These are phyloP conservation scores for Hanseniaspora mollemarum DNA, from an alignment of 805 yeast genomes.

Conservation along the genomic window DNA sequence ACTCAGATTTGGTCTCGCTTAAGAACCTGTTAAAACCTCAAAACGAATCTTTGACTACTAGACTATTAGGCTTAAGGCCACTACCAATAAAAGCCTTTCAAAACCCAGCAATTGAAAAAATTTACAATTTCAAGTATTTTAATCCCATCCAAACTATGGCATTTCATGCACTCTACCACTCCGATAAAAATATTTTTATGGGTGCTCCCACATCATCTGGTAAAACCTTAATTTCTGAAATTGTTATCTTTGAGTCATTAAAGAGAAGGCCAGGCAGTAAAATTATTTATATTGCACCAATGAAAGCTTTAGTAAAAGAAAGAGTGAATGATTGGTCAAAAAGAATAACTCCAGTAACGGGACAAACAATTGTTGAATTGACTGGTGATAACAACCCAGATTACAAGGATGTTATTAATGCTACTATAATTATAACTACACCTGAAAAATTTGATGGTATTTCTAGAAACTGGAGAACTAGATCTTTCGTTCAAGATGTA, in stretches of 20 bases:
- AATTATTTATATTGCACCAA: conserved; percentile 84
- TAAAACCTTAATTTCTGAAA: conserved; percentile 90
- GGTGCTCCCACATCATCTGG: conserved; percentile 99
- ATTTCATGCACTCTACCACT: conserved; percentile 76
- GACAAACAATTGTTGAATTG: conserved; percentile 74
- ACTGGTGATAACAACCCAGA: conserved; percentile 94
- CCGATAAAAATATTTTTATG: conserved; percentile 68
- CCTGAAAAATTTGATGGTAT: conserved; percentile 98
- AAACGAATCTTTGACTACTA: conserved; percentile 76
- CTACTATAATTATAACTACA: conserved; percentile 84
- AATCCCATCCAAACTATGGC: conserved; percentile 99
- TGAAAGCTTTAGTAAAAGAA: conserved; percentile 91
- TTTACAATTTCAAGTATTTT: conserved; percentile 75
- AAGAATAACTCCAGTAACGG: conserved; percentile 79
- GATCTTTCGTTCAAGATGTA: conserved; percentile 74
- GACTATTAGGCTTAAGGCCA: conserved; percentile 69
- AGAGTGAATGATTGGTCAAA: conserved; percentile 81
- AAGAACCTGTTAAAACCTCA: conserved; percentile 83
- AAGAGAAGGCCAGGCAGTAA: conserved; percentile 69
- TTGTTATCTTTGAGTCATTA: conserved; percentile 96
- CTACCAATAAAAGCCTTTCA: conserved; percentile 74
- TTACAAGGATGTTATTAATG: conserved; percentile 61
- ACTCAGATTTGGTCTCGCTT: conserved; percentile 66
- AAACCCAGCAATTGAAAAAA: conserved; percentile 49
- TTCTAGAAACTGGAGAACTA: conserved; percentile 77